Percentiles rank a stretch among this genome's conserved stretches.
These are phyloP conservation scores for Westerdykella sp. DNA, from an alignment of 2,329 filamentous ascomycete species.

Conservation along the genomic window DNA sequence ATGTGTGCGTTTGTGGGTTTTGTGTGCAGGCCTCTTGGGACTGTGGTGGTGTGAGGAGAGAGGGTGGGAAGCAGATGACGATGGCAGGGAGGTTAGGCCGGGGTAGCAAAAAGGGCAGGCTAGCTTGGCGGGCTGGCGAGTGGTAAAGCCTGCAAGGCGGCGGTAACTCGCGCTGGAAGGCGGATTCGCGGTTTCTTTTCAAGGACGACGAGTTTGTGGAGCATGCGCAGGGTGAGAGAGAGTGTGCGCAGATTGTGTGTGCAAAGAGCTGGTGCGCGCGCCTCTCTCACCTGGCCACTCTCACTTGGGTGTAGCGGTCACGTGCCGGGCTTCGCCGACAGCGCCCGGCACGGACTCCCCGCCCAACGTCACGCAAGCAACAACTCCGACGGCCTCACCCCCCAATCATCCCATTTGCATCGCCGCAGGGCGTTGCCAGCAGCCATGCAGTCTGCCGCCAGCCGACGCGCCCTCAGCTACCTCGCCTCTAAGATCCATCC, in stretches of 20 bases:
- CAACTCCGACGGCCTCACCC: not conserved
- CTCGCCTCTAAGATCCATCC: conserved; percentile 51
- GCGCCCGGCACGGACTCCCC: too few species aligned
- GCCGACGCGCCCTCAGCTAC: conserved; percentile 31
- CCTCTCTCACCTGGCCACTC: not conserved
- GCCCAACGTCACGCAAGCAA: not conserved
- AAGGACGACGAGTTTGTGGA: not conserved
- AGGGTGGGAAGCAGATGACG: conserved; percentile 19
- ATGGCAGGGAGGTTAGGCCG: conserved; percentile 29
- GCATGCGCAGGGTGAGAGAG: not conserved
- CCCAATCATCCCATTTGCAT: not conserved
- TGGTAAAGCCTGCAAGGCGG: not conserved
- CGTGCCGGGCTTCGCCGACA: too few species aligned
- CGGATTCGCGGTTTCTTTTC: not conserved
- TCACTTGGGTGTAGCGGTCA: too few species aligned
- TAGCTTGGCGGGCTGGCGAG: conserved; percentile 24
- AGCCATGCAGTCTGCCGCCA: conserved; percentile 48
- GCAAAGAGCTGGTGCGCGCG: not conserved
- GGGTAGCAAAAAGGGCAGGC: conserved; percentile 28
- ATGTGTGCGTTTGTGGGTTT: conserved; percentile 53
- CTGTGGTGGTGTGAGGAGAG: conserved; percentile 16
- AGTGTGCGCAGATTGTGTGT: too few species aligned
- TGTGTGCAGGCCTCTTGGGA: conserved; percentile 25
- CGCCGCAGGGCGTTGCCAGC: not conserved
- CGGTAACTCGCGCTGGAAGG: not conserved